phyloP scores from a whole-genome alignment of 768 basidiomycete species.

The Podaxis sp. region DNA sequence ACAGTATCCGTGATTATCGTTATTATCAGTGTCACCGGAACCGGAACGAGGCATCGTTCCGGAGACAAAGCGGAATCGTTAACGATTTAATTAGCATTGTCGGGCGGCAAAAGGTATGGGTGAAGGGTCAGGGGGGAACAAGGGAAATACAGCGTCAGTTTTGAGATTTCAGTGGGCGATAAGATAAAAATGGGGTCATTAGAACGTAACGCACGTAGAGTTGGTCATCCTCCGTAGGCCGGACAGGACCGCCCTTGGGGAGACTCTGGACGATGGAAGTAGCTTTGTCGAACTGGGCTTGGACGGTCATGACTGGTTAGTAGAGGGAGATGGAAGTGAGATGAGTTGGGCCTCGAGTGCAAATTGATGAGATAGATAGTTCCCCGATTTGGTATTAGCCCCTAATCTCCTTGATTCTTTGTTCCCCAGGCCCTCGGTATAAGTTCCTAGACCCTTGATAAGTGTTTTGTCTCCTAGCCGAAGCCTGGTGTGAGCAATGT shows the following conservation, averaged over 20 bases:
- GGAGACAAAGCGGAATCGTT: not conserved
- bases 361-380: conserved; percentile 4
- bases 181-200: conserved; percentile 5
- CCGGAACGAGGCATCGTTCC: conserved; percentile 6
- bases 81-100: too few relatives aligned
- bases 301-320: conserved; percentile 48
- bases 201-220: conserved; percentile 59
- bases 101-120: not conserved
- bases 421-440: not conserved
- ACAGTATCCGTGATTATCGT: not conserved
- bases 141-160: not conserved
- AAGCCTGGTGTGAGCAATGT: too few relatives aligned
- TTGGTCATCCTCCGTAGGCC: conserved; percentile 72
- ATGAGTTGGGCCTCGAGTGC: not conserved
- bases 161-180: conserved; percentile 16
- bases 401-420: not conserved
- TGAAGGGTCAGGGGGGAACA: too few relatives aligned
- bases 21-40: not conserved
- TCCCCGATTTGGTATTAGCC: not conserved
- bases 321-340: not conserved
- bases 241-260: conserved; percentile 78
- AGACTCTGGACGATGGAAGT: conserved; percentile 63
- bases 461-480: too few relatives aligned
- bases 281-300: conserved; percentile 76
- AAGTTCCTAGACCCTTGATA: too few relatives aligned